A percentile compares a stretch with the other conserved stretches of the same genome.
phyloP scores from a whole-genome alignment of 345 rosid species.

The Salix koriyanagi region DNA sequence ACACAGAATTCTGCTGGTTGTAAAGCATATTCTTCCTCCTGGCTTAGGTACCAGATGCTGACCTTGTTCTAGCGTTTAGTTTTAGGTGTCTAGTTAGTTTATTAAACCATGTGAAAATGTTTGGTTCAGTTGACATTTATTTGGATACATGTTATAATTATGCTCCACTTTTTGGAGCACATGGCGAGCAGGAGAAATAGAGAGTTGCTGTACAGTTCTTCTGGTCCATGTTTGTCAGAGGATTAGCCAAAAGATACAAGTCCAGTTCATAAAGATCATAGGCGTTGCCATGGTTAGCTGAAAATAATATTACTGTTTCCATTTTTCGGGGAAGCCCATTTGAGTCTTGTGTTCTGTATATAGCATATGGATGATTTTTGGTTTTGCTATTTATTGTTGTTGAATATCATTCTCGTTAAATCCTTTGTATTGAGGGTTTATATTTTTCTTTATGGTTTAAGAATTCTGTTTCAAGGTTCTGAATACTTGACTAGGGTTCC shows the following conservation, averaged over 20 bases:
- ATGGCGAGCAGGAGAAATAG: slow-evolving; percentile 1
- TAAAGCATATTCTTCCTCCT: background rate
- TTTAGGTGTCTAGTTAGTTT: slow-evolving; percentile 11
- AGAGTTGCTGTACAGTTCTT: slow-evolving; percentile 17
- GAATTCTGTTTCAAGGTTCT: too few species aligned
- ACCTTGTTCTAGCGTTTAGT: background rate
- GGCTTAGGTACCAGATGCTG: slow-evolving; percentile 1
- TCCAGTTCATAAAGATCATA: background rate
- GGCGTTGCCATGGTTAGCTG: background rate
- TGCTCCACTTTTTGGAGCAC: slow-evolving; percentile 5
- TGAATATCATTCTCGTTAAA: background rate
- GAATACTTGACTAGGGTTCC: background rate
- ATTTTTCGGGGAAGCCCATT: background rate
- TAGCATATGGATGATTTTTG: background rate
- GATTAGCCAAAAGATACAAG: background rate
- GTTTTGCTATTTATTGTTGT: background rate
- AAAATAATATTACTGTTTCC: background rate
- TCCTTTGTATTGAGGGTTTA: background rate
- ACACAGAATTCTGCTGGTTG: slow-evolving; percentile 3
- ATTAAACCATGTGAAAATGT: slow-evolving; percentile 5
- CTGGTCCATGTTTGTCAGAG: background rate
- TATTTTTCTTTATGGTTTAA: too few species aligned
- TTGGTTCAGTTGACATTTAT: slow-evolving; percentile 3
- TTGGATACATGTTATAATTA: background rate
- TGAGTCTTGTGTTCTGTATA: background rate